These are phyloP conservation scores for Phytophthora rubi DNA, from an alignment of 352 stramenopile species.

Conservation along the genomic window DNA sequence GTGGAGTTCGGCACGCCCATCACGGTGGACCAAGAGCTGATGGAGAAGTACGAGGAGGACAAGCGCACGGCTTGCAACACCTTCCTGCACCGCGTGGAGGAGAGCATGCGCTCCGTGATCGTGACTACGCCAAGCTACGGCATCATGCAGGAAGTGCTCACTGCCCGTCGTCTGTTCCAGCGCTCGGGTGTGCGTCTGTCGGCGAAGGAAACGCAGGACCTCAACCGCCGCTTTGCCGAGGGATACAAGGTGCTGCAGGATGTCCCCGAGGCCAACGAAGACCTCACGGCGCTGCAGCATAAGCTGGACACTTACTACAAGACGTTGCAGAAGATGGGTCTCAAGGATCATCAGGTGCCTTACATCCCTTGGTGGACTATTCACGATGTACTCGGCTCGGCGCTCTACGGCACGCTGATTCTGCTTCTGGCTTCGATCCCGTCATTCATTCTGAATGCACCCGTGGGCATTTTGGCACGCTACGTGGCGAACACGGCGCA, in stretches of 20 bases:
- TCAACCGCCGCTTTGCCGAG: conserved; percentile 93
- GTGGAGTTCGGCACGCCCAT: conserved; percentile 97
- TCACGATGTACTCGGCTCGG: conserved; percentile 90
- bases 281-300: conserved; percentile 67
- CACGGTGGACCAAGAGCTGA: conserved; percentile 79
- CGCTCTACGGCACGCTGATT: conserved; percentile 84
- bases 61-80: conserved; percentile 84
- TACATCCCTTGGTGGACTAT: conserved; percentile 90
- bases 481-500: conserved; percentile 77
- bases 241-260: conserved; percentile 87
- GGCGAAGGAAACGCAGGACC: conserved; percentile 91
- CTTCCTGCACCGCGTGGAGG: conserved; percentile 84
- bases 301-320: conserved; percentile 89
- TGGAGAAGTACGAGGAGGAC: conserved; percentile 90
- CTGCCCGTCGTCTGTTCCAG: conserved; percentile 95
- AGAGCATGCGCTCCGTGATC: conserved; percentile 93
- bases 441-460: conserved; percentile 91
- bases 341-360: conserved; percentile 92
- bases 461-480: conserved; percentile 88
- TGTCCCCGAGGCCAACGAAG: conserved; percentile 61
- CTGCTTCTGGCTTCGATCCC: conserved; percentile 91
- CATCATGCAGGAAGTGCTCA: conserved; percentile 96
- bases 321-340: conserved; percentile 85
- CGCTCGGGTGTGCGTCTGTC: conserved; percentile 84
- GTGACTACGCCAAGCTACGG: conserved; percentile 98